Conservation (phyloP, 2,329 filamentous ascomycete species). For the Orbilia ellipsospora region DNA sequence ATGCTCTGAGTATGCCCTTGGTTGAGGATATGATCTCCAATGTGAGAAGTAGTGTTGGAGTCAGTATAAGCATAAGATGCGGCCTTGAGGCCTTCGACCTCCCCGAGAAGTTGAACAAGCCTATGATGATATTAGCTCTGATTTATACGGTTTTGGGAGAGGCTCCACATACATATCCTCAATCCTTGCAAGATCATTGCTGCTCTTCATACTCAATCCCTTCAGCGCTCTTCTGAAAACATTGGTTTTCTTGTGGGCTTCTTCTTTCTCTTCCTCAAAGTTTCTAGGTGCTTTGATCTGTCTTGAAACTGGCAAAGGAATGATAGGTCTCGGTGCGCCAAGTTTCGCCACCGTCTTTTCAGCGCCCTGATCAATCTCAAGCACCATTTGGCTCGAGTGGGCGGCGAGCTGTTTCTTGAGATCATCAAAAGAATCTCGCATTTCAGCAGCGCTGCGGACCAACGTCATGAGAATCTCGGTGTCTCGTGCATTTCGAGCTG, state of each 20-base stretch:
- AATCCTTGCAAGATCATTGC: constrained; percentile 86
- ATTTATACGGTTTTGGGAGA: background rate
- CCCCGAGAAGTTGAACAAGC: constrained; percentile 87
- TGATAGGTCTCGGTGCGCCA: constrained; percentile 80
- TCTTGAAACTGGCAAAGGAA: constrained; percentile 74
- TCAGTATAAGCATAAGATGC: constrained; percentile 64
- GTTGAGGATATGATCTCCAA: constrained; percentile 58
- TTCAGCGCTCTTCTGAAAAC: constrained; percentile 95
- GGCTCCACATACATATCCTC: constrained; percentile 75
- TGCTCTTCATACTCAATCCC: constrained; percentile 85
- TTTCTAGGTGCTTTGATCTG: constrained; percentile 64
- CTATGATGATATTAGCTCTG: constrained; percentile 57
- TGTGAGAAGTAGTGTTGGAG: constrained; percentile 53
- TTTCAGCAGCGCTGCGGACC: constrained; percentile 92
- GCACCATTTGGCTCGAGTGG: constrained; percentile 88
- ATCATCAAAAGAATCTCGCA: constrained; percentile 95
- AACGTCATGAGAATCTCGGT: constrained; percentile 96
- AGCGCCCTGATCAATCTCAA: constrained; percentile 85
- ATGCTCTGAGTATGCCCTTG: constrained; percentile 49
- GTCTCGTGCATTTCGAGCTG: constrained; percentile 92
- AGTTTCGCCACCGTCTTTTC: constrained; percentile 86
- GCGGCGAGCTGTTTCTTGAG: constrained; percentile 92
- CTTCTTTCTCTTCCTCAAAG: constrained; percentile 67
- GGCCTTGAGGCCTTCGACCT: constrained; percentile 84
- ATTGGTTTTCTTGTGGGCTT: constrained; percentile 82